A percentile compares a stretch with the other conserved stretches of the same genome.
Conservation (phyloP, 2,329 filamentous ascomycete genomes). For the Penicillium sp. region DNA sequence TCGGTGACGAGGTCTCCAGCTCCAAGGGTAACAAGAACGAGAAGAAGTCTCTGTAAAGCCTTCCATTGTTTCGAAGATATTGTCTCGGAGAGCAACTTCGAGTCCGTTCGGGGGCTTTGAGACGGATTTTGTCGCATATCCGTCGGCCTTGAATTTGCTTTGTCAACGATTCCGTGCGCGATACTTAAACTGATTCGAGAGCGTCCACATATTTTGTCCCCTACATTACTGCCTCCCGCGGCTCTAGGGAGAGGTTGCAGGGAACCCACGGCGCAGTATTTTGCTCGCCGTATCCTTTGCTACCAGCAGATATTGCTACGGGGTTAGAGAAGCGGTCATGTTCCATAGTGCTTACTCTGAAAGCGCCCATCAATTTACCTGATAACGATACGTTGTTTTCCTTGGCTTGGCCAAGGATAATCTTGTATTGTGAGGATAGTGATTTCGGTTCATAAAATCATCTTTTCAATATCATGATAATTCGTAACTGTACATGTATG, state of each 20-base stretch:
- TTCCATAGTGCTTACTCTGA: constrained; percentile 1
- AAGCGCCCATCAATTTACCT: neutral
- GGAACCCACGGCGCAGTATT: neutral
- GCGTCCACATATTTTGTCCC: constrained; percentile 4
- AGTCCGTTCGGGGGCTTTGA: neutral
- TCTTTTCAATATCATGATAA: constrained; percentile 8
- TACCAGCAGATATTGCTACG: neutral
- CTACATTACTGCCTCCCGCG: neutral
- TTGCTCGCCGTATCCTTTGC: neutral
- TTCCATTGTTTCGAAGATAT: neutral
- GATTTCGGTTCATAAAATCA: constrained; percentile 14
- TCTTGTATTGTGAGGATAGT: constrained; percentile 13
- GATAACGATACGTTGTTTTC: neutral
- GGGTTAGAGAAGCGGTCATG: neutral
- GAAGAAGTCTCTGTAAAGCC: constrained; percentile 56
- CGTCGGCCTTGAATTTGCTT: neutral
- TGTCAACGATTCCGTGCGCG: neutral
- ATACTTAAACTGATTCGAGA: constrained; percentile 1
- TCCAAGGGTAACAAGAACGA: constrained; percentile 43
- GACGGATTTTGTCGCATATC: neutral
- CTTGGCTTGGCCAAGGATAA: constrained; percentile 2
- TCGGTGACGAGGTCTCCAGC: constrained; percentile 77
- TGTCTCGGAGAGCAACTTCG: neutral
- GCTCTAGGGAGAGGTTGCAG: neutral
- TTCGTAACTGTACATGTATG: constrained; percentile 19